Percentiles rank a stretch among this genome's conserved stretches.
phyloP scores from a whole-genome alignment of 2,329 filamentous ascomycete species.

The Nothophaeocryptopus gaeumannii region DNA sequence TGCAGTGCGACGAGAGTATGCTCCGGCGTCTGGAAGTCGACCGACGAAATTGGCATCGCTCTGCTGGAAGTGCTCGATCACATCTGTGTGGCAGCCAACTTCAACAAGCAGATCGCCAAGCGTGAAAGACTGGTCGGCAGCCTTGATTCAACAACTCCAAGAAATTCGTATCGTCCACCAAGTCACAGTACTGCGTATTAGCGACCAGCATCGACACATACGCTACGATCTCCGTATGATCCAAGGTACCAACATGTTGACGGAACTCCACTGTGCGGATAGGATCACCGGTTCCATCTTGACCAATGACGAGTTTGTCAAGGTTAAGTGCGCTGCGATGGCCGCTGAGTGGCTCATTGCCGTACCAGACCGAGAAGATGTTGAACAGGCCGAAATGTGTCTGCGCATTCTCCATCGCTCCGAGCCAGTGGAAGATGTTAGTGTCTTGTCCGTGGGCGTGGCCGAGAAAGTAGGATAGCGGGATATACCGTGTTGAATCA shows the following conservation, averaged over 20 bases:
- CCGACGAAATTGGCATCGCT: neutral
- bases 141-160: neutral
- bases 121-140: constrained; percentile 1
- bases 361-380: too few species aligned
- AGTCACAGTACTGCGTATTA: neutral
- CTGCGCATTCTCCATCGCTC: neutral
- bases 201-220: neutral
- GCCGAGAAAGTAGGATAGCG: too few species aligned
- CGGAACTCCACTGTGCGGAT: constrained; percentile 8
- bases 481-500: too few species aligned
- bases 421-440: constrained; percentile 6
- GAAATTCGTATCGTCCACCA: neutral
- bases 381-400: too few species aligned
- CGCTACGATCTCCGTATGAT: neutral
- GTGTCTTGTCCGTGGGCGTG: neutral
- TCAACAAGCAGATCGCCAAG: neutral
- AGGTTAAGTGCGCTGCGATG: too few species aligned
- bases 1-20: neutral
- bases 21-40: neutral
- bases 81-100: neutral
- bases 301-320: too few species aligned
- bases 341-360: too few species aligned
- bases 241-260: constrained; percentile 6
- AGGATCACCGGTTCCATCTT: neutral
- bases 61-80: neutral